A percentile compares a stretch with the other conserved stretches of the same genome.
Conservation (phyloP, 192 early-diverging fungal species). For the Umbelopsis isabellina region DNA sequence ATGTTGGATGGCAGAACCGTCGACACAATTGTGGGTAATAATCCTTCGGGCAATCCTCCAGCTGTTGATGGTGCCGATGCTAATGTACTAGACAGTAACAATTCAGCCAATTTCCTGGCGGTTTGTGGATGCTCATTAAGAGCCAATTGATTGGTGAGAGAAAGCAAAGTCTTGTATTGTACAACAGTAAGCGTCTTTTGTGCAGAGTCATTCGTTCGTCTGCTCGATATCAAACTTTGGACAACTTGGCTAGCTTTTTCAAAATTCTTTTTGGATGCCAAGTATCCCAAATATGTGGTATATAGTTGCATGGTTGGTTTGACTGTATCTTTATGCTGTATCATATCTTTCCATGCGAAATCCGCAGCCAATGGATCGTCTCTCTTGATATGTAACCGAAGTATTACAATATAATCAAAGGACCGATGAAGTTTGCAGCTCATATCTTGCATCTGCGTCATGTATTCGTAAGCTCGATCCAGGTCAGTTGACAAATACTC, state of each 20-base stretch:
- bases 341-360: conserved; percentile 38
- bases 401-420: conserved; percentile 36
- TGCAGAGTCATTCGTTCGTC: neutral
- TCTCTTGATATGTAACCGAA: conserved; percentile 21
- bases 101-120: neutral
- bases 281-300: conserved; percentile 20
- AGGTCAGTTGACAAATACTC: conserved; percentile 23
- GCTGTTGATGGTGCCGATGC: neutral
- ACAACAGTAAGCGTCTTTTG: neutral
- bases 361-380: conserved; percentile 37
- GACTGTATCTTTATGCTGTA: conserved; percentile 24
- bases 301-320: conserved; percentile 29
- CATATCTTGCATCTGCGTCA: conserved; percentile 30
- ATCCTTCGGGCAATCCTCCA: neutral
- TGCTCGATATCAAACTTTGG: neutral
- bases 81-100: neutral
- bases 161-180: neutral
- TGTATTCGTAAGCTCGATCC: conserved; percentile 1
- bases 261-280: neutral
- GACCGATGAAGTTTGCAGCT: conserved; percentile 19
- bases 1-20: neutral
- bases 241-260: conserved; percentile 3
- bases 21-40: neutral
- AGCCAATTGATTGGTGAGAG: conserved; percentile 1
- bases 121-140: neutral